Evolutionary conservation across 176 grass and related monocot genomes (phyloP).

Genomic region (Pharus latifolius): DNA sequence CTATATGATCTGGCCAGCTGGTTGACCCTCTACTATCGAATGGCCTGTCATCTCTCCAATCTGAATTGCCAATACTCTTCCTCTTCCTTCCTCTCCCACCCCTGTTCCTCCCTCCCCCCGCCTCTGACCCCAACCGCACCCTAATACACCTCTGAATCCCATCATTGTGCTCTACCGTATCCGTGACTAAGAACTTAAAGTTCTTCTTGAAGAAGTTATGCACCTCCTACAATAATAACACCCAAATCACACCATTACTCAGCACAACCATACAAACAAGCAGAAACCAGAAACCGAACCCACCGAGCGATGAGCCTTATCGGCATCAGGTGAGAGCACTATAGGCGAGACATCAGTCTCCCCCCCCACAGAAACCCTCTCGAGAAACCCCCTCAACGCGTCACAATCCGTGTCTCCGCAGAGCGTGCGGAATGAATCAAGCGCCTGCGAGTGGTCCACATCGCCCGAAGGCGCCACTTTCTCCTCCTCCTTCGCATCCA

Average conservation of each 20-base stretch:
- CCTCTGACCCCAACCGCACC: constrained; percentile 44
- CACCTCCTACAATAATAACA: constrained; percentile 45
- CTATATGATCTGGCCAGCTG: constrained; percentile 56
- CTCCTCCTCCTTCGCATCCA: constrained; percentile 41
- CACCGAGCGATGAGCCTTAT: constrained; percentile 83
- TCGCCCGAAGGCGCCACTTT: constrained; percentile 30
- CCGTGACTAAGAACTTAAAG: constrained; percentile 85
- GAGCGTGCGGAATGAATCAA: constrained; percentile 46
- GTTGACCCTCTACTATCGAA: constrained; percentile 85
- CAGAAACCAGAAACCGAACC: constrained; percentile 7
- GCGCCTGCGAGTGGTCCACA: constrained; percentile 48
- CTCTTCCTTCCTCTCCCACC: constrained; percentile 61
- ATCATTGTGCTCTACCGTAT: constrained; percentile 71
- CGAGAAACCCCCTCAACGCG: constrained; percentile 42
- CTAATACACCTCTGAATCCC: constrained; percentile 60
- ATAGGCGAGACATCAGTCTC: constrained; percentile 37
- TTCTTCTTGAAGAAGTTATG: constrained; percentile 80
- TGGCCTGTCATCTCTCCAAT: constrained; percentile 39
- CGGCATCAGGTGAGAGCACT: constrained; percentile 57
- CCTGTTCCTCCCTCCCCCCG: constrained; percentile 36
- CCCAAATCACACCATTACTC: not conserved
- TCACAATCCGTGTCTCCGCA: constrained; percentile 49
- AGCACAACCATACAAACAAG: not conserved
- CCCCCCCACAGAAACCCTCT: constrained; percentile 23
- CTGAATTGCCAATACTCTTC: constrained; percentile 41